Evolutionary conservation across 345 rosid genomes (phyloP).

Genomic region (Raphanus raphanistrum): DNA sequence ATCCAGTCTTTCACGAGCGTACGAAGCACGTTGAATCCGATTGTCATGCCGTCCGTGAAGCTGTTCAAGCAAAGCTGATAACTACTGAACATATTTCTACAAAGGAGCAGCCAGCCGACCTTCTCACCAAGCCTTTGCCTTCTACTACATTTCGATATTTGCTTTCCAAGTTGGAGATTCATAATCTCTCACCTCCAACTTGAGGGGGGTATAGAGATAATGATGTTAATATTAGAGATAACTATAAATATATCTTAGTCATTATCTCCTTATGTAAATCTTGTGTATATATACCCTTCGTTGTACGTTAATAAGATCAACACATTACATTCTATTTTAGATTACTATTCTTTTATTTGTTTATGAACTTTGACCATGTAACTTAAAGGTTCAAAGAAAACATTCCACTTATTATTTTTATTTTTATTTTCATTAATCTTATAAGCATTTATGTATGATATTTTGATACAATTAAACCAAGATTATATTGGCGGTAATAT

Average conservation of each 20-base stretch:
- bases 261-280: background rate
- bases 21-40: too few relatives aligned
- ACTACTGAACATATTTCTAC: too few relatives aligned
- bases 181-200: too few relatives aligned
- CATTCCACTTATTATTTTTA: background rate
- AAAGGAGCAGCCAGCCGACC: too few relatives aligned
- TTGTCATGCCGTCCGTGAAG: too few relatives aligned
- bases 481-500: background rate
- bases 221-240: background rate
- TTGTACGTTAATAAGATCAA: background rate
- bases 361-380: conserved; percentile 18
- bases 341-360: conserved; percentile 9
- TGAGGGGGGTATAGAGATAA: too few relatives aligned
- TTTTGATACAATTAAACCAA: background rate
- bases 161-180: too few relatives aligned
- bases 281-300: background rate
- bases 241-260: background rate
- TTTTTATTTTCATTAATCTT: background rate
- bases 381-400: background rate
- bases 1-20: too few relatives aligned
- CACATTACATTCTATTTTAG: background rate
- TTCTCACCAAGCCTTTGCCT: too few relatives aligned
- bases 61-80: too few relatives aligned
- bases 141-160: too few relatives aligned
- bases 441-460: background rate